Evolutionary conservation across 23 red algal genomes (phyloP).

Genomic region (Gracilaria gracilis): DNA sequence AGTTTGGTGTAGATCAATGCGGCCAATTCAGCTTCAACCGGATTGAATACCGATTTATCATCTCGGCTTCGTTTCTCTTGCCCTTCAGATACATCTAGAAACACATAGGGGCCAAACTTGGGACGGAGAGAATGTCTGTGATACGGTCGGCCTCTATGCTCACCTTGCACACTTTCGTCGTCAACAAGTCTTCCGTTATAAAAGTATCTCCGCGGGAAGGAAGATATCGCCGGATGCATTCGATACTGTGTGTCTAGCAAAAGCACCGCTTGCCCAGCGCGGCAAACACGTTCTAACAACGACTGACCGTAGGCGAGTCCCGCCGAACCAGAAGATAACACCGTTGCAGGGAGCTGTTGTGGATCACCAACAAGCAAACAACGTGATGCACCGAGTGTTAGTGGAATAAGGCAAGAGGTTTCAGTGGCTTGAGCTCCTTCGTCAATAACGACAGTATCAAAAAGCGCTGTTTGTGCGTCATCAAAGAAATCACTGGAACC

Average conservation of each 20-base stretch:
- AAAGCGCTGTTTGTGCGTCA: conserved; percentile 44
- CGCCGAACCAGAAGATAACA: conserved; percentile 71
- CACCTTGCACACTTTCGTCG: conserved; percentile 62
- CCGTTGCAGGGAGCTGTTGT: conserved; percentile 94
- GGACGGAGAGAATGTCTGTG: conserved; percentile 60
- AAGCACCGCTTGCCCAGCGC: conserved; percentile 53
- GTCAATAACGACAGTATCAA: conserved; percentile 90
- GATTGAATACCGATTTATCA: conserved; percentile 74
- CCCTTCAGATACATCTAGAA: conserved; percentile 75
- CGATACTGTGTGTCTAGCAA: conserved; percentile 96
- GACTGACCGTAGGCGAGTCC: conserved; percentile 78
- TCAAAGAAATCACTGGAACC: conserved; percentile 40
- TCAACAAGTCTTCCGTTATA: conserved; percentile 83
- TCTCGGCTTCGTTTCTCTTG: conserved; percentile 61
- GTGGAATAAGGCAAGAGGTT: conserved; percentile 80
- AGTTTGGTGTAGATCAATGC: conserved; percentile 69
- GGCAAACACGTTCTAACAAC: conserved; percentile 86
- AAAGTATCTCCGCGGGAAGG: conserved; percentile 90
- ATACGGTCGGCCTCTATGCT: conserved; percentile 38
- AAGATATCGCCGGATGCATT: conserved; percentile 96
- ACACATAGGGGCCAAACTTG: conserved; percentile 86
- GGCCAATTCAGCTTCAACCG: conserved; percentile 71
- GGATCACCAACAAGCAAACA: conserved; percentile 94
- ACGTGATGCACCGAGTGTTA: conserved; percentile 78
- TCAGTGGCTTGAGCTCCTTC: conserved; percentile 93